Evolutionary conservation across 2,329 filamentous ascomycete genomes (phyloP).

Genomic region (Aspergillus fumigatus): DNA sequence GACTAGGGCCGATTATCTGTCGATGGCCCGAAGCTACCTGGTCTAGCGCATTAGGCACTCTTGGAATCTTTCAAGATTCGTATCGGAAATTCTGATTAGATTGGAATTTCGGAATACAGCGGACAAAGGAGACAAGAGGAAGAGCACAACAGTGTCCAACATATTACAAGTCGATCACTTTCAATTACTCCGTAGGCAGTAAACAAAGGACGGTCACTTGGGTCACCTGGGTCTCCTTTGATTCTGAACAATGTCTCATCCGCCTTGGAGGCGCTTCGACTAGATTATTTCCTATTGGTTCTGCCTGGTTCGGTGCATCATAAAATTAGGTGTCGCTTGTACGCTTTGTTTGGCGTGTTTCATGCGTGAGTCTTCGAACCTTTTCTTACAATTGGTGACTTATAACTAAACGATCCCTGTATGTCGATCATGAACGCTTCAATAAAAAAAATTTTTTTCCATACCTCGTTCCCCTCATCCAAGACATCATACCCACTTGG

Average conservation of each 20-base stretch:
- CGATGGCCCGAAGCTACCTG: neutral
- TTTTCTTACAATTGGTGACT: neutral
- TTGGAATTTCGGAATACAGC: neutral
- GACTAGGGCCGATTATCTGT: neutral
- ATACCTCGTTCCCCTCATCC: neutral
- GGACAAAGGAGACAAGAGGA: neutral
- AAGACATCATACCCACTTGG: neutral
- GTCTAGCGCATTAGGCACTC: neutral
- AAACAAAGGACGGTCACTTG: too few relatives aligned
- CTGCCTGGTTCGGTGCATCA: neutral
- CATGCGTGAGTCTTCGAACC: neutral
- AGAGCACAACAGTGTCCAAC: neutral
- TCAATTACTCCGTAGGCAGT: neutral
- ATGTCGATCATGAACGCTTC: neutral
- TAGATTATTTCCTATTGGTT: neutral
- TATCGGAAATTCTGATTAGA: neutral
- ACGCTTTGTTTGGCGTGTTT: neutral
- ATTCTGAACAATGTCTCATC: neutral
- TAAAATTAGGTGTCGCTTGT: neutral
- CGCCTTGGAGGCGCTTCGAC: neutral
- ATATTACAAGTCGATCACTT: neutral
- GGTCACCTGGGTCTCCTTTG: neutral
- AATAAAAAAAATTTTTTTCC: neutral
- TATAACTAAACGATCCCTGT: neutral
- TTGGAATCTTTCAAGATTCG: neutral